Evolutionary conservation across 257 asterid species (phyloP).

Genomic region (Lycium barbarum): DNA sequence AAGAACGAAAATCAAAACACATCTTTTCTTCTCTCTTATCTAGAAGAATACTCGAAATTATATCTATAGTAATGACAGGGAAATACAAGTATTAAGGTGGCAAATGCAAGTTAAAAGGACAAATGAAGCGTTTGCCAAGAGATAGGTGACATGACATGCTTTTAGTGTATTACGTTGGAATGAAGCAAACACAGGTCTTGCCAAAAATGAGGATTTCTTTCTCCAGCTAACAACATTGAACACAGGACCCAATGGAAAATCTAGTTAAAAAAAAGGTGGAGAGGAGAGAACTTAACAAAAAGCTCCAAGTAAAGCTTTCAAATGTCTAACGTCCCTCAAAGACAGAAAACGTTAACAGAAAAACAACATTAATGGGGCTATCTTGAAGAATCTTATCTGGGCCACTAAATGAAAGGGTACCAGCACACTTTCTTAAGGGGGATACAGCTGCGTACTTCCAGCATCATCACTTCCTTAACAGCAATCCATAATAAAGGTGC

Average conservation of each 20-base stretch:
- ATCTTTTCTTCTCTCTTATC: conserved; percentile 13
- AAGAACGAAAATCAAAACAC: not conserved
- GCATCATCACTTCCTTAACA: not conserved
- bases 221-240: not conserved
- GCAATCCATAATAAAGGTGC: not conserved
- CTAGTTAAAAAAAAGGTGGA: not conserved
- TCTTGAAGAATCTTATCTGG: too few relatives aligned
- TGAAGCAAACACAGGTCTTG: too few relatives aligned
- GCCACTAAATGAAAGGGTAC: too few relatives aligned
- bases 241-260: not conserved
- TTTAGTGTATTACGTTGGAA: not conserved
- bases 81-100: not conserved
- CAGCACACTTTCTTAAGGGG: not conserved
- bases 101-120: conserved; percentile 1
- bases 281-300: not conserved
- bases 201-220: not conserved
- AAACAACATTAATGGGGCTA: not conserved
- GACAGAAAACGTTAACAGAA: not conserved
- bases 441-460: not conserved
- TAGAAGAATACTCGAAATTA: not conserved
- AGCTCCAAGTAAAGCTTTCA: conserved; percentile 10
- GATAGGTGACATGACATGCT: not conserved
- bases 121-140: not conserved
- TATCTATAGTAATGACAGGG: not conserved
- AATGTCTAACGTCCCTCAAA: not conserved